Evolutionary conservation across 2,329 filamentous ascomycete species (phyloP).

Genomic region (Metarhizium robertsii): DNA sequence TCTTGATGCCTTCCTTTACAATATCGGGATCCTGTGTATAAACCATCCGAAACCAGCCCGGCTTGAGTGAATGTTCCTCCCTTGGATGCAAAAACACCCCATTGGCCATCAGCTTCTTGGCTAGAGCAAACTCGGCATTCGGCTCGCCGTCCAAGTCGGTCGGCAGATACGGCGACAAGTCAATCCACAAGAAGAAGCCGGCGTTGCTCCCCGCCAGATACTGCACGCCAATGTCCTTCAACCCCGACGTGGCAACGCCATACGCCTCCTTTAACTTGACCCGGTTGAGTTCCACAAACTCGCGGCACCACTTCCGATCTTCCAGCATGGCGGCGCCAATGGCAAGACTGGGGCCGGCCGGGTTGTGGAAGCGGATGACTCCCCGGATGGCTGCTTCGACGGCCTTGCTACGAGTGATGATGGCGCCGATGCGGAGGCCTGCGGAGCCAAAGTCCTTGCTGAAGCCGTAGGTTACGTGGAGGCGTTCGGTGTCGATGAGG

Average conservation of each 20-base stretch:
- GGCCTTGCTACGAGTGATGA: conserved; percentile 29
- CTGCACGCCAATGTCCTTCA: conserved; percentile 31
- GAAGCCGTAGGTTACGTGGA: conserved; percentile 40
- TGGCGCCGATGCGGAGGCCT: conserved; percentile 39
- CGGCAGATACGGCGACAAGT: conserved; percentile 36
- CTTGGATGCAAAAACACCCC: conserved; percentile 42
- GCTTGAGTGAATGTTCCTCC: conserved; percentile 33
- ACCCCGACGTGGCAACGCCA: conserved; percentile 23
- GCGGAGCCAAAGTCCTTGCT: conserved; percentile 43
- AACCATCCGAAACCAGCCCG: conserved; percentile 46
- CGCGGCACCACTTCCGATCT: conserved; percentile 32
- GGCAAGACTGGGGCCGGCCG: conserved; percentile 33
- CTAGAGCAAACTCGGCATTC: conserved; percentile 34
- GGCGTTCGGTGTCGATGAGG: conserved; percentile 34
- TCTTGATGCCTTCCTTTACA: conserved; percentile 26
- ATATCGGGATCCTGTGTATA: conserved; percentile 31
- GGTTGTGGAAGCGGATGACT: conserved; percentile 36
- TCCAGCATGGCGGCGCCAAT: conserved; percentile 35
- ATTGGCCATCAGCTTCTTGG: conserved; percentile 30
- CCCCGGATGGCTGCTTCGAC: conserved; percentile 26
- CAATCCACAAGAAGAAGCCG: conserved; percentile 47
- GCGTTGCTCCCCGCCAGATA: conserved; percentile 41
- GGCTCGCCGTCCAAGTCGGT: conserved; percentile 15
- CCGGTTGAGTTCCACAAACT: conserved; percentile 32
- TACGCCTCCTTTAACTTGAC: conserved; percentile 30